Conservation (phyloP, 768 basidiomycete species). For the Filobasidium wieringae region DNA sequence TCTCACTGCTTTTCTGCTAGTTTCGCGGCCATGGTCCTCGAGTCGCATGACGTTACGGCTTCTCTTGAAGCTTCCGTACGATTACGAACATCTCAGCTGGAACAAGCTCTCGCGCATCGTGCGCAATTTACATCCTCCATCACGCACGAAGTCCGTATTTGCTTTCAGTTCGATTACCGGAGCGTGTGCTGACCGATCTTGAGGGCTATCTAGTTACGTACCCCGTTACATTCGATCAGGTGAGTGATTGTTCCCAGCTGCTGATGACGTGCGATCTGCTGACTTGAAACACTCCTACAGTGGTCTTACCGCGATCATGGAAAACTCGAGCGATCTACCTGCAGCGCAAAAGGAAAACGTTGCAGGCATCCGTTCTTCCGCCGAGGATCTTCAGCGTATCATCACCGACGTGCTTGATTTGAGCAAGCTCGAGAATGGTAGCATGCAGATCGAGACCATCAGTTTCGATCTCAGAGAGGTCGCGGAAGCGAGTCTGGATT, state of each 20-base stretch:
- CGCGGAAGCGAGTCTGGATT: constrained; percentile 23
- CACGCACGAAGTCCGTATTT: constrained; percentile 30
- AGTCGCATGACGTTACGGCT: constrained; percentile 1
- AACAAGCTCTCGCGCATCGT: constrained; percentile 4
- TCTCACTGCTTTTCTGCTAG: neutral
- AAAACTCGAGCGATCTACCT: constrained; percentile 22
- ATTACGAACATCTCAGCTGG: constrained; percentile 7
- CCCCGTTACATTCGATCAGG: neutral
- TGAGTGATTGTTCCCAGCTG: neutral
- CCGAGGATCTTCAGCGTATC: constrained; percentile 26
- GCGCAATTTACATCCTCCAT: constrained; percentile 15
- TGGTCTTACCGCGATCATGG: constrained; percentile 26
- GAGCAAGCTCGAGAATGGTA: constrained; percentile 15
- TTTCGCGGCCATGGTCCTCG: constrained; percentile 13
- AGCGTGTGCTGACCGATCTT: neutral
- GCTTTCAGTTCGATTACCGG: neutral
- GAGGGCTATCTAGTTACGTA: neutral
- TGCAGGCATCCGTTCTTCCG: constrained; percentile 20
- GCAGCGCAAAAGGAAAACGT: constrained; percentile 27
- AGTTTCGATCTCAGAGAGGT: constrained; percentile 28
- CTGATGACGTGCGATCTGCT: neutral
- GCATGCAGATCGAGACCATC: constrained; percentile 25
- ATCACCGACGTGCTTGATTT: constrained; percentile 29
- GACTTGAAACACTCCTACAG: constrained; percentile 15
- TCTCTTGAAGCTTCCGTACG: constrained; percentile 4